Percentiles rank a stretch among this genome's conserved stretches.
Evolutionary conservation across 108 stramenopile species (phyloP).

Genomic region (Conticribra weissflogii): DNA sequence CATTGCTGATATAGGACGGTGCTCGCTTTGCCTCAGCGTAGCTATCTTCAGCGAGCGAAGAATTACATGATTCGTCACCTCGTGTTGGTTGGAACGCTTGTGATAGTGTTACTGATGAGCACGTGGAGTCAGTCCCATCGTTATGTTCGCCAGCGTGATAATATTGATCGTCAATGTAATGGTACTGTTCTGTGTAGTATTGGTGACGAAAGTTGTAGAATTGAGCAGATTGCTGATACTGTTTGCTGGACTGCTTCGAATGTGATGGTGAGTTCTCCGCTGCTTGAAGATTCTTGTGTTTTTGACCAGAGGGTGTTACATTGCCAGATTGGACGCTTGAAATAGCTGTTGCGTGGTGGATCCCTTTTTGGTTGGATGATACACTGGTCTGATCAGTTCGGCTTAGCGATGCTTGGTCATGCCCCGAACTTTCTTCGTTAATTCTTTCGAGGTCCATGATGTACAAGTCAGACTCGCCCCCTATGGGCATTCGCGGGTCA

Average conservation of each 20-base stretch:
- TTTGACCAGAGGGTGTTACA: too few relatives aligned
- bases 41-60: constrained; percentile 24
- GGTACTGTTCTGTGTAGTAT: constrained; percentile 42
- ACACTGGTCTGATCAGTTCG: too few relatives aligned
- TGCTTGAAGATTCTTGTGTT: neutral
- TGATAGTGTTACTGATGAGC: constrained; percentile 48
- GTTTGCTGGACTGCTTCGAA: neutral
- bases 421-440: constrained; percentile 28
- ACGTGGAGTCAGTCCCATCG: constrained; percentile 34
- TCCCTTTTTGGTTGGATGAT: neutral
- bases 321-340: neutral
- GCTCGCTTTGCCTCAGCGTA: neutral
- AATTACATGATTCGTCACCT: constrained; percentile 18
- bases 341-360: neutral
- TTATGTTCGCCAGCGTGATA: constrained; percentile 1
- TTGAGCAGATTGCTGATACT: constrained; percentile 3
- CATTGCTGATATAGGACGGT: constrained; percentile 20
- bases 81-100: constrained; percentile 33
- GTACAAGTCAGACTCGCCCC: constrained; percentile 5
- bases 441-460: constrained; percentile 40
- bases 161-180: constrained; percentile 31
- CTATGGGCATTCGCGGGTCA: constrained; percentile 2
- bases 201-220: constrained; percentile 40
- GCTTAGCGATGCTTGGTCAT: too few relatives aligned
- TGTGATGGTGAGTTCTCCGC: neutral